phyloP scores from a whole-genome alignment of 1,139 yeast species.

The Magnusiomyces tetraspermus region DNA sequence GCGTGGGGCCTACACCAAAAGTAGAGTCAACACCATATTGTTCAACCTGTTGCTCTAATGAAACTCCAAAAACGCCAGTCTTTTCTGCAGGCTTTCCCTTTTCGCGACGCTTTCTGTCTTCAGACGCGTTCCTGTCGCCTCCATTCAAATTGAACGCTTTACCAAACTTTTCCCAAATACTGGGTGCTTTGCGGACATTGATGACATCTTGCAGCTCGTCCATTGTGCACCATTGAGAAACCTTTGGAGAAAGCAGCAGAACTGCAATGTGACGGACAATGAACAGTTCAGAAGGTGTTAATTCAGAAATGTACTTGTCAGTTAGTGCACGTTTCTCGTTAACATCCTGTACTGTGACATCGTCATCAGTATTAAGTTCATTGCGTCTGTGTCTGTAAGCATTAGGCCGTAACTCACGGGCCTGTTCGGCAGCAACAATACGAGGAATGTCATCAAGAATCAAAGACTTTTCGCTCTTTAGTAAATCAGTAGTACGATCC shows the following conservation, averaged over 20 bases:
- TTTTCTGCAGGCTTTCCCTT: slow-evolving; percentile 23
- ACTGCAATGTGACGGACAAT: slow-evolving; percentile 60
- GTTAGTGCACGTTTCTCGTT: slow-evolving; percentile 14
- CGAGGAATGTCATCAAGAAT: slow-evolving; percentile 95
- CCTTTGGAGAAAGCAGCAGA: slow-evolving; percentile 43
- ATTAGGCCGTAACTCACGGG: slow-evolving; percentile 52
- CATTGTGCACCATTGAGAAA: slow-evolving; percentile 35
- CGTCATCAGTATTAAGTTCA: slow-evolving; percentile 19
- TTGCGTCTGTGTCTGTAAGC: slow-evolving; percentile 17
- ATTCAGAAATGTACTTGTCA: slow-evolving; percentile 59
- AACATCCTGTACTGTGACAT: slow-evolving; percentile 18
- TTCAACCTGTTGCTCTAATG: slow-evolving; percentile 59
- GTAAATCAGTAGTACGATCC: slow-evolving; percentile 53
- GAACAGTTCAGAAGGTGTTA: slow-evolving; percentile 51
- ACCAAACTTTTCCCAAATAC: slow-evolving; percentile 66
- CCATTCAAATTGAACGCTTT: slow-evolving; percentile 34
- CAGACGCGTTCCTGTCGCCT: slow-evolving; percentile 8
- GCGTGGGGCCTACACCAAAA: slow-evolving; percentile 74
- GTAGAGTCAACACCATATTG: slow-evolving; percentile 81
- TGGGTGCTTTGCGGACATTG: slow-evolving; percentile 44
- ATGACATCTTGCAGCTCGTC: slow-evolving; percentile 49
- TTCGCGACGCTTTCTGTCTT: slow-evolving; percentile 22
- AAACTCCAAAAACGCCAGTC: slow-evolving; percentile 64
- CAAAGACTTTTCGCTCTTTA: slow-evolving; percentile 73
- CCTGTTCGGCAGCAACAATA: slow-evolving; percentile 95